Base-by-base conservation (phyloP, 1,284 basidiomycete species). In the Trichosporon faecale region DNA sequence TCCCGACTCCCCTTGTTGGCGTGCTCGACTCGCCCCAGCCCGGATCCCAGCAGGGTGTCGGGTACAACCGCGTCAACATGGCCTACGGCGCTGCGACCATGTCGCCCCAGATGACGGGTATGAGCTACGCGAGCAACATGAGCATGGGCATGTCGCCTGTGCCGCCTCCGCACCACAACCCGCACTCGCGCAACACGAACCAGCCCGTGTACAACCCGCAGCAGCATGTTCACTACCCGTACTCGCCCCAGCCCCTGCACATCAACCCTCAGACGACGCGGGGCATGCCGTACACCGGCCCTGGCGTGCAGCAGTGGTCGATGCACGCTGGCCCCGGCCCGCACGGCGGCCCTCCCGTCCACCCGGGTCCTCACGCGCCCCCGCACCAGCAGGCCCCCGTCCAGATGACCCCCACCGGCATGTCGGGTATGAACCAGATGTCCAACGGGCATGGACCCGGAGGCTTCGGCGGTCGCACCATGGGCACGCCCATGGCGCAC, bases 1-100 rank as follows among this genome's bases (percentile, higher is more conserved):
- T 94, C 74, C 94, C 96, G 33, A 93, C 94, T 5, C 91, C 94
- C 57, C 86, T 98, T 67, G 91, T 95, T 75, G 94, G 93, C 64
- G 88, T 95, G 23, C 87, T 95, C 64, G 78, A 80, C 68, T 72
- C 74, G 6, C 80, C 80, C 37, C 78, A 78, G 57, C 76, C 78
- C 11, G 76, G 76, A 12, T 65, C 74, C 25, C 76, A 75, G 69
- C 77, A 78, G 66, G 74, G 74, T 44, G 61, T 76, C 11, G 78
- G 77, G 18, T 80, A 81, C 71, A 74, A 75, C 70, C 73, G 73
- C 29, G 72, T 70, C 68, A 72, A 70, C 65, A 68, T 68, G 61
- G 69, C 65, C 18, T 74, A 72, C 63, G 69, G 69, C 23, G 70
- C 67, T 1, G 67, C 60, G 37, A 37, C 68, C 27, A 75, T 77